These are phyloP conservation scores for Penicillium bialowiezense DNA, from an alignment of 495 filamentous ascomycete genomes.

Conservation along the genomic window DNA sequence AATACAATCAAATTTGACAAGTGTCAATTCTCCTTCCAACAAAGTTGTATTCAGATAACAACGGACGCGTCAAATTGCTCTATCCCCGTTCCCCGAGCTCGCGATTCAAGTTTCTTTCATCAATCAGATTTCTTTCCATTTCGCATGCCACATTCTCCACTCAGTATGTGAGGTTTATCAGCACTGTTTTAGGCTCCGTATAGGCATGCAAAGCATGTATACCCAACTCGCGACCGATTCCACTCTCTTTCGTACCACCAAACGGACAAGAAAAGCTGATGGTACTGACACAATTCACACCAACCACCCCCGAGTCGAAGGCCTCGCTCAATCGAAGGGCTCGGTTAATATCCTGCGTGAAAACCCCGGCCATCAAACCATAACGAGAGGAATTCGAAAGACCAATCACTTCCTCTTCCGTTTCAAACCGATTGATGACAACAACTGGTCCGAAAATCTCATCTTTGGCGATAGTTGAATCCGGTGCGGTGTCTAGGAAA, in stretches of 20 bases:
- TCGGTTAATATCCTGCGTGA: constrained; percentile 60
- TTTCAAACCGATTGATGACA: constrained; percentile 50
- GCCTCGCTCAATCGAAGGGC: constrained; percentile 54
- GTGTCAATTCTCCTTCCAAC: no score
- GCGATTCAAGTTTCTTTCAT: no score
- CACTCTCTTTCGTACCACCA: constrained; percentile 1
- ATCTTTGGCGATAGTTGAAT: constrained; percentile 52
- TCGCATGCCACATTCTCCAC: no score
- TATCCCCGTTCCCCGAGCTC: no score
- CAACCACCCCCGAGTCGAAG: constrained; percentile 44
- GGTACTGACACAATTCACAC: no score
- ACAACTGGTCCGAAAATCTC: constrained; percentile 69
- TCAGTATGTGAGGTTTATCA: no score
- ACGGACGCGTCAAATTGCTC: no score
- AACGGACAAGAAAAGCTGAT: background rate
- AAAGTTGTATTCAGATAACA: no score
- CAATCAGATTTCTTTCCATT: no score
- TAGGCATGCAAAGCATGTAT: constrained; percentile 2
- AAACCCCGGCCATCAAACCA: constrained; percentile 66
- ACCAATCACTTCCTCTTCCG: constrained; percentile 56
- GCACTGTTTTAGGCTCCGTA: no score
- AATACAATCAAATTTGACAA: no score
- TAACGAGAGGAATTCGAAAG: constrained; percentile 70
- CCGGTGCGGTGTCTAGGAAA: constrained; percentile 57
- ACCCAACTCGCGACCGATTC: background rate